Percentiles rank a stretch among this genome's conserved stretches.
Evolutionary conservation across 2,329 filamentous ascomycete species (phyloP).

Genomic region (Xylariaceae sp.): DNA sequence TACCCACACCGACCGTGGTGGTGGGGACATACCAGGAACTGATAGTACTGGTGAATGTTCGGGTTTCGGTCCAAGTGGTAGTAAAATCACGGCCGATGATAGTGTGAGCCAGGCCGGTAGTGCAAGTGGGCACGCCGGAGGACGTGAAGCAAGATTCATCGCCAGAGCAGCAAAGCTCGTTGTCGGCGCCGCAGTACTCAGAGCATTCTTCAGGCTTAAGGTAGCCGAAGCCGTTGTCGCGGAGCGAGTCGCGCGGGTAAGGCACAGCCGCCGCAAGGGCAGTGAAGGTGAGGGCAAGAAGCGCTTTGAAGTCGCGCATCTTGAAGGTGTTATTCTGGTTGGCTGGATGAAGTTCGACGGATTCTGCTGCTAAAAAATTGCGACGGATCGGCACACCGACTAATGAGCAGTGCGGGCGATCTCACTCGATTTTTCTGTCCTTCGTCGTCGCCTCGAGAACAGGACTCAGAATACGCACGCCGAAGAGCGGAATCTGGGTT

Average conservation of each 20-base stretch:
- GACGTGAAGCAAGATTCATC: conserved; percentile 49
- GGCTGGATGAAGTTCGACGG: conserved; percentile 12
- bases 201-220: conserved; percentile 47
- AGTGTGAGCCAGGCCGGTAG: conserved; percentile 23
- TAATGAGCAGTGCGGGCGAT: conserved; percentile 9
- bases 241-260: conserved; percentile 45
- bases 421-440: conserved; percentile 11
- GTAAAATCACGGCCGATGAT: conserved; percentile 38
- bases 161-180: conserved; percentile 50
- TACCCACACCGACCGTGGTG: conserved; percentile 34
- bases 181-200: conserved; percentile 49
- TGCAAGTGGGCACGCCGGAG: conserved; percentile 47
- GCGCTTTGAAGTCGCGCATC: conserved; percentile 33
- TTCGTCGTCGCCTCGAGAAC: conserved; percentile 6
- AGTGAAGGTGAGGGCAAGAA: conserved; percentile 39
- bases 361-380: conserved; percentile 15
- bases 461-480: not conserved
- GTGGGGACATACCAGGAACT: conserved; percentile 46
- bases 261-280: conserved; percentile 41
- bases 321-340: conserved; percentile 19
- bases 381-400: conserved; percentile 15
- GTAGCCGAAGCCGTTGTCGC: conserved; percentile 46
- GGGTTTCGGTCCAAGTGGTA: conserved; percentile 57
- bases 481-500: conserved; percentile 1
- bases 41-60: conserved; percentile 55